A percentile compares a stretch with the other conserved stretches of the same genome.
These are phyloP conservation scores for Chenopodium album DNA, from an alignment of 148 eudicot species.

Conservation along the genomic window DNA sequence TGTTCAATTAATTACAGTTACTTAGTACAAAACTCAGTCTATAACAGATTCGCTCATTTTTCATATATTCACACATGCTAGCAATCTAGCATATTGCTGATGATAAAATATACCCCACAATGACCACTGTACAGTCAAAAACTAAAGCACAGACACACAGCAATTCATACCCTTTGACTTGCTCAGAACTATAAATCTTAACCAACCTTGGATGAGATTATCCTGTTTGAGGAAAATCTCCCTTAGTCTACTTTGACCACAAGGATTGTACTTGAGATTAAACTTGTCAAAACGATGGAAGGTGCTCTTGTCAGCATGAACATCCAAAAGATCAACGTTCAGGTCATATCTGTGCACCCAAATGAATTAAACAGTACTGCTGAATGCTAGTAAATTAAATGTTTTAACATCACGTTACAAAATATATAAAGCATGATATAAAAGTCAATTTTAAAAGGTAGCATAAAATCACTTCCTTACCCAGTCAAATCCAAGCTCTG, in stretches of 20 bases:
- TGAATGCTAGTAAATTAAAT: neutral
- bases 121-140: neutral
- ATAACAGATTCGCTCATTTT: neutral
- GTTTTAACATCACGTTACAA: neutral
- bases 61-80: neutral
- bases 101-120: neutral
- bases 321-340: constrained; percentile 96
- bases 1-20: no score
- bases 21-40: no score
- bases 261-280: constrained; percentile 97
- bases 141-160: neutral
- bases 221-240: constrained; percentile 98
- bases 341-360: constrained; percentile 70
- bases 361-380: neutral
- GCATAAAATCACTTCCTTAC: constrained; percentile 38
- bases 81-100: neutral
- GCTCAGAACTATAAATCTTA: constrained; percentile 15
- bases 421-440: neutral
- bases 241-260: constrained; percentile 99
- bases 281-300: constrained; percentile 99
- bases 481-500: constrained; percentile 98
- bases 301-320: constrained; percentile 99
- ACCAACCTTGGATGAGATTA: constrained; percentile 94
- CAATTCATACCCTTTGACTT: neutral
- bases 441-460: neutral